A percentile compares a stretch with the other conserved stretches of the same genome.
phyloP scores from a whole-genome alignment of 2,329 filamentous ascomycete genomes.

The Aureobasidium leucospermi region DNA sequence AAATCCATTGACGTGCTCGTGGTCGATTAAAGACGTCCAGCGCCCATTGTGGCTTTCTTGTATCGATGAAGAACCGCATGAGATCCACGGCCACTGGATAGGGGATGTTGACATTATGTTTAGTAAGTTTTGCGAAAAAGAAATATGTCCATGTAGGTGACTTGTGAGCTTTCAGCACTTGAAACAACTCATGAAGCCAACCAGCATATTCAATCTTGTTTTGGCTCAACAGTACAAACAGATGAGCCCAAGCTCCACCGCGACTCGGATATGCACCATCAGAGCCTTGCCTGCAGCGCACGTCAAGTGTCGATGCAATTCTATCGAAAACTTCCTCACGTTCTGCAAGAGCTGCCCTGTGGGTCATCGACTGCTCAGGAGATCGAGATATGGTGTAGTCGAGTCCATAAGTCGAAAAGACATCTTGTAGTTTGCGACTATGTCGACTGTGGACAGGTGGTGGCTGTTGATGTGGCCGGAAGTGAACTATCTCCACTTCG shows the following conservation, averaged over 20 bases:
- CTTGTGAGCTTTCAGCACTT: conserved; percentile 7
- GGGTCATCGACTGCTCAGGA: not conserved
- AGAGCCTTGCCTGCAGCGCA: not conserved
- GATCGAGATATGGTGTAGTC: not conserved
- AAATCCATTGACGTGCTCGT: conserved; percentile 17
- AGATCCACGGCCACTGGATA: conserved; percentile 13
- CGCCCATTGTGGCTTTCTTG: conserved; percentile 14
- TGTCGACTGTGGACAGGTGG: not conserved
- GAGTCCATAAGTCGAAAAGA: not conserved
- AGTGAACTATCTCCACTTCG: not conserved
- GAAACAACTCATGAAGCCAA: conserved; percentile 12
- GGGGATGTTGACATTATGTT: not conserved
- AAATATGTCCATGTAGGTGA: not conserved
- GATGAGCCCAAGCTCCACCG: conserved; percentile 6
- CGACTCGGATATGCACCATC: not conserved
- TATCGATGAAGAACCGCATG: conserved; percentile 18
- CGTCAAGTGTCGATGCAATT: not conserved
- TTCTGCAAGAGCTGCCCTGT: not conserved
- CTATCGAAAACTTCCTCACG: not conserved
- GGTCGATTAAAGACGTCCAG: conserved; percentile 17
- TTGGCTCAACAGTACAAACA: not conserved
- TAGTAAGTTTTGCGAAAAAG: not conserved
- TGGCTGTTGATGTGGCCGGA: not conserved
- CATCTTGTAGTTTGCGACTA: not conserved
- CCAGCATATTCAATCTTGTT: not conserved